phyloP scores from a whole-genome alignment of 345 rosid genomes.

The Hibiscus mutabilis region DNA sequence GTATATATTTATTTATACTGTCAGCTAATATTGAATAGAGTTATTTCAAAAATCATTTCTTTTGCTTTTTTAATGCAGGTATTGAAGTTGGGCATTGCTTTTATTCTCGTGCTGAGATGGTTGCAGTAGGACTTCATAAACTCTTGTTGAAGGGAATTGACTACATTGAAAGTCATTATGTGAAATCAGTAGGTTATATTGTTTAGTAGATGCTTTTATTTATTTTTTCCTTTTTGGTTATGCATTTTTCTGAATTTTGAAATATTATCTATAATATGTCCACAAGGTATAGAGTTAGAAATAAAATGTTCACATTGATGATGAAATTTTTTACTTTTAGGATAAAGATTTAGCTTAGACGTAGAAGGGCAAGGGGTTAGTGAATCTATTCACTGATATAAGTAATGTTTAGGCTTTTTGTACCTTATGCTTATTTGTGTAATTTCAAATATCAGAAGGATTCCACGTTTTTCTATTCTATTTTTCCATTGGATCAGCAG shows the following conservation, averaged over 20 bases:
- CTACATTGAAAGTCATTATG: conserved; percentile 4
- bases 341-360: background rate
- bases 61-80: conserved; percentile 14
- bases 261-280: background rate
- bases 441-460: background rate
- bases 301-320: background rate
- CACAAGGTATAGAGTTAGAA: background rate
- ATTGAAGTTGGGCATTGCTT: conserved; percentile 28
- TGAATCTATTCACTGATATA: background rate
- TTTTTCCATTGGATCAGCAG: background rate
- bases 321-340: background rate
- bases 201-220: background rate
- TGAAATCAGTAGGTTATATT: conserved; percentile 17
- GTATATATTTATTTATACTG: conserved; percentile 8
- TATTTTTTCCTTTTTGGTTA: background rate
- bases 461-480: background rate
- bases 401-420: background rate
- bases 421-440: background rate
- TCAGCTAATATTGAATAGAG: background rate
- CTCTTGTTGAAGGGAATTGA: conserved; percentile 25
- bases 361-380: background rate
- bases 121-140: conserved; percentile 23
- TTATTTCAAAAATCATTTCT: background rate
- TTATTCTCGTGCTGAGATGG: conserved; percentile 30
- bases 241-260: background rate